Evolutionary conservation across 2,329 filamentous ascomycete species (phyloP), one percentile per base, ranked within the genome.

Genomic region (Xylaria sp.): DNA sequence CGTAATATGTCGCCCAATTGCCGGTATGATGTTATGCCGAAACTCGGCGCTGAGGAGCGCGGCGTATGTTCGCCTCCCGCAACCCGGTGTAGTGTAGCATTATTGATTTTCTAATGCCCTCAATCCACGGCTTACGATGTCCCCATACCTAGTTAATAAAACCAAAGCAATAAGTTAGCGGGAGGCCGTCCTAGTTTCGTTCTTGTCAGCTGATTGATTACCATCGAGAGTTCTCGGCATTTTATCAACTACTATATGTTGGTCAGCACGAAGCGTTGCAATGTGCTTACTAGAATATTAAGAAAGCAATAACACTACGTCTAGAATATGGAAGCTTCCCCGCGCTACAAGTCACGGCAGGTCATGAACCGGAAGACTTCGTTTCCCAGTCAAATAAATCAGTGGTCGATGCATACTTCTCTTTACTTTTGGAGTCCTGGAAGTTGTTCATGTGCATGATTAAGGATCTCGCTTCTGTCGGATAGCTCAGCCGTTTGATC

Each of bases 271-370:
- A 10, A 15, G 50, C 12, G 4, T 41, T 28, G 34, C 20, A 7
- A 32, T 8, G n/a, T 64, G 60, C 60, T 67, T 64, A 67, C 60
- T 32, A 52, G 41, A 64, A 30, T 0, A 64, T 57, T 64, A 60
- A 60, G 39, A 36, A 57, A 64, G 15, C 48, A 30, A 18, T 10
- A 5, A 34, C 18, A 10, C 13, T 9, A 25, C 13, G 15, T 23
- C 50, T 64, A 45, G 41, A 6, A 25, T 43, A 25, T 56, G 34
- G 13, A 34, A 45, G 30, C 18, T 12, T 18, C 28, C 15, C 12
- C 25, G 32, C 34, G n/a, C n/a, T 56, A 34, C 30, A 30, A 48
- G 45, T 60, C 30, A 63, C 48, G 10, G 23, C 12, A 52, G 34
- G 50, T n/a, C 23, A 59, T 34, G 15, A 57, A 41, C 28, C 9